Evolutionary conservation across 129 eudicot genomes (phyloP), one percentile per base, ranked within the genome.

Genomic region (Erigeron canadensis): DNA sequence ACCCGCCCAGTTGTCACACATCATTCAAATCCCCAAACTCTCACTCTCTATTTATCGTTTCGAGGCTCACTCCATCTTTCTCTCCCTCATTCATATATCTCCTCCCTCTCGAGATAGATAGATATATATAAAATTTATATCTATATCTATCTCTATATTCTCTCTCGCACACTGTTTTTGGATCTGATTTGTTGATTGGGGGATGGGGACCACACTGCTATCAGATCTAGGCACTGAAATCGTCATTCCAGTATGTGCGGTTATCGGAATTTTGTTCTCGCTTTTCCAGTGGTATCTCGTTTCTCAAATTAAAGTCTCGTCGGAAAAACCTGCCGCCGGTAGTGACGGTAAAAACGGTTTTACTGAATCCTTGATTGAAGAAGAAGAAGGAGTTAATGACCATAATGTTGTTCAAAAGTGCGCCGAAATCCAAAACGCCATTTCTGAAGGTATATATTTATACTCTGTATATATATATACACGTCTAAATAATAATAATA

Each of bases 351-450:
- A 81, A 65, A 89, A 84, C 63, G 88, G 86, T 5, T 69, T 40
- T 71, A 38, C 65, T 5, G 93, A 89, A 15, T 17, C 93, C 1
- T 71, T 89, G 67, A 82, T 89, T 70, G 88, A 86, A 75, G 93
- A 89, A 41, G 93, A 84, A 55, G 96, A 86, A 38, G 93, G 90
- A 23, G 7, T 81, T 38, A 81, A 72, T 44, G 89, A 86, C 69
- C 86, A 81, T 15, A 71, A 75, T 40, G 81, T 89, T 16, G 90
- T 89, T 17, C 72, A 59, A 0, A 84, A 81, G 46, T 89, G 96
- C 50, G 93, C 96, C 7, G 93, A 89, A 18, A 86, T 89, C 38
- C 96, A 89, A 40, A 72, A 39, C 67, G 90, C 90, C 58, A 89
- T 89, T 23, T 84, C 85, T 4, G 93, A 84, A 82, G 96, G 96